Evolutionary conservation across 164 flowering plant species (phyloP).

Genomic region (Vitis cinerea): DNA sequence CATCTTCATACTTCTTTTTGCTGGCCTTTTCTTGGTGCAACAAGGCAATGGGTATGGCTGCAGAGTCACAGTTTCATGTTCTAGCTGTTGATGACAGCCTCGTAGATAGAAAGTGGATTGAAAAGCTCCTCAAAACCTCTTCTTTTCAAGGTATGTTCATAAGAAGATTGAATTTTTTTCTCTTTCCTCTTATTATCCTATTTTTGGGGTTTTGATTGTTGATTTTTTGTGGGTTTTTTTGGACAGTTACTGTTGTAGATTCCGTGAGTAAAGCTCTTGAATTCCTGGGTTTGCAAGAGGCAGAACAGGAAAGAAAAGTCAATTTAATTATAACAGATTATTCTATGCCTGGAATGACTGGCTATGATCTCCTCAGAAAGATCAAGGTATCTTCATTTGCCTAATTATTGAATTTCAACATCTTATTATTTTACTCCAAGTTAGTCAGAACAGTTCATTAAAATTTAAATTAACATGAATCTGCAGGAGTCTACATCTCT

Average conservation of each 20-base stretch:
- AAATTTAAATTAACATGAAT: conserved; percentile 3
- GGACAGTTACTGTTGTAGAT: conserved; percentile 49
- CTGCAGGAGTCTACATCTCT: conserved; percentile 39
- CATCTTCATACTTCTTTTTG: too few species aligned
- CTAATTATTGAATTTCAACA: background rate
- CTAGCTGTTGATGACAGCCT: too few species aligned
- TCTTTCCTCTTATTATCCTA: too few species aligned
- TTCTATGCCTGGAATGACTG: conserved; percentile 56
- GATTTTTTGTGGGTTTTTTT: background rate
- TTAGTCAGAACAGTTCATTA: background rate
- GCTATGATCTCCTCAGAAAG: conserved; percentile 49
- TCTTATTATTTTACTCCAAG: background rate
- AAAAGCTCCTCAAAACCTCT: too few species aligned
- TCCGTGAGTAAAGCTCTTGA: conserved; percentile 47
- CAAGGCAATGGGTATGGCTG: too few species aligned
- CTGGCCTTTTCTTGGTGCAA: too few species aligned
- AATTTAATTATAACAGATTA: conserved; percentile 51
- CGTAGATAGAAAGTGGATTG: too few species aligned
- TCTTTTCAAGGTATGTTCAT: too few species aligned
- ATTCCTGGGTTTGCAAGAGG: conserved; percentile 35
- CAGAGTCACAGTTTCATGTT: too few species aligned
- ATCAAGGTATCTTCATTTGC: conserved; percentile 30
- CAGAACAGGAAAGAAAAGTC: conserved; percentile 26
- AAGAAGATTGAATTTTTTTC: too few species aligned
- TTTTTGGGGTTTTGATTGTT: background rate